Conservation (phyloP, 2,329 filamentous ascomycete genomes). For the Tympanopsis confertula region DNA sequence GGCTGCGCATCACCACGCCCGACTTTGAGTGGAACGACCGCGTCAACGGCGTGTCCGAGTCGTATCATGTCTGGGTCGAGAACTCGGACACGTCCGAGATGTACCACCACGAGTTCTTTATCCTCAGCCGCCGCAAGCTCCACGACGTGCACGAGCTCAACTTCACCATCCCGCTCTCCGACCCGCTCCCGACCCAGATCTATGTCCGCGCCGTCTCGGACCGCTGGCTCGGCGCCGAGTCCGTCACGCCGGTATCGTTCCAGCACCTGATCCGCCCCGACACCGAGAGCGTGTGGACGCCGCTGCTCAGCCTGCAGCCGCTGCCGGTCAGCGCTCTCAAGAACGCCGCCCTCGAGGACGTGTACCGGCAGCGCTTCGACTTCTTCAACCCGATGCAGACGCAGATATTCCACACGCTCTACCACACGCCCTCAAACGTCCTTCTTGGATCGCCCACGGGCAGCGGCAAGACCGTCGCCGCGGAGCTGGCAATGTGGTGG, state of each 20-base stretch:
- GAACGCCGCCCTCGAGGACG: conserved; percentile 73
- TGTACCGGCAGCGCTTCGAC: conserved; percentile 80
- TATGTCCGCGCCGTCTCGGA: conserved; percentile 95
- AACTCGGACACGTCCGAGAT: conserved; percentile 97
- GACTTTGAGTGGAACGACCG: conserved; percentile 93
- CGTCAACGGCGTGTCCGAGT: conserved; percentile 85
- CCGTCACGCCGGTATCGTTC: conserved; percentile 88
- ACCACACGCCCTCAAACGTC: conserved; percentile 84
- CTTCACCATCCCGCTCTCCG: conserved; percentile 89
- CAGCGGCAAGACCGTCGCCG: conserved; percentile 93
- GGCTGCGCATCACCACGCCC: conserved; percentile 66
- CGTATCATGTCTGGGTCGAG: conserved; percentile 98
- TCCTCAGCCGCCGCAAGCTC: conserved; percentile 78
- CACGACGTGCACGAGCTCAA: conserved; percentile 95
- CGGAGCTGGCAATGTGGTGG: conserved; percentile 98
- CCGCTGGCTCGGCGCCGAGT: conserved; percentile 92
- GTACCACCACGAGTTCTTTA: conserved; percentile 95
- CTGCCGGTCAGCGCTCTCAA: conserved; percentile 77
- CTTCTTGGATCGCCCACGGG: conserved; percentile 91
- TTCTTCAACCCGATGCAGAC: conserved; percentile 99
- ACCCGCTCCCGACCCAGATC: conserved; percentile 88
- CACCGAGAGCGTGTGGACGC: conserved; percentile 93
- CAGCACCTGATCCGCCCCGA: conserved; percentile 95
- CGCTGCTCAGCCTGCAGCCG: conserved; percentile 82
- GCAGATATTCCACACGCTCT: conserved; percentile 93